Conservation (phyloP, 352 stramenopile genomes). For the Phytophthora sansomeana region DNA sequence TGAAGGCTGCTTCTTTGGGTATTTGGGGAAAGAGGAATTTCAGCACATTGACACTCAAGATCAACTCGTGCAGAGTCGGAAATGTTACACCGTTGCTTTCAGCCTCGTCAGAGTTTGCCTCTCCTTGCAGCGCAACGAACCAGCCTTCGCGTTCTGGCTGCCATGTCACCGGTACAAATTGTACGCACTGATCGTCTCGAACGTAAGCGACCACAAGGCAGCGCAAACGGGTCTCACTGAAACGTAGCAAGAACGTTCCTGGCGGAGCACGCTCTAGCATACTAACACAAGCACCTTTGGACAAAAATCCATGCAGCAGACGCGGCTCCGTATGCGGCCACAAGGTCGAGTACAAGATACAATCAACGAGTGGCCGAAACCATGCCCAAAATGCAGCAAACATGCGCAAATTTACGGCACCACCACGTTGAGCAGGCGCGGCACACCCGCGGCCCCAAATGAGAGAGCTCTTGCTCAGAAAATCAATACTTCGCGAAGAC, state of each 20-base stretch:
- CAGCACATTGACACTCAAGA: slow-evolving; percentile 80
- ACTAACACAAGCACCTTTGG: slow-evolving; percentile 78
- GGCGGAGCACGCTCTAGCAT: slow-evolving; percentile 76
- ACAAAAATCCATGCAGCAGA: slow-evolving; percentile 83
- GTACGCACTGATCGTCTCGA: slow-evolving; percentile 61
- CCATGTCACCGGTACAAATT: slow-evolving; percentile 82
- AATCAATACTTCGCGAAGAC: slow-evolving; percentile 80
- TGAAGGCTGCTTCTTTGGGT: slow-evolving; percentile 77
- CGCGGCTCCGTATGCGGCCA: slow-evolving; percentile 81
- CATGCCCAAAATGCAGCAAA: slow-evolving; percentile 80
- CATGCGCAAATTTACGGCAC: slow-evolving; percentile 68
- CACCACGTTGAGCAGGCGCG: slow-evolving; percentile 48
- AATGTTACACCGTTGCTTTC: slow-evolving; percentile 60
- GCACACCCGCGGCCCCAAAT: slow-evolving; percentile 58
- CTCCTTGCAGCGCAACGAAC: slow-evolving; percentile 71
- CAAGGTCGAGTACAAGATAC: slow-evolving; percentile 63
- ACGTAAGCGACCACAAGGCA: slow-evolving; percentile 84
- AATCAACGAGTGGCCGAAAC: slow-evolving; percentile 76
- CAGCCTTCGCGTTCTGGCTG: slow-evolving; percentile 48
- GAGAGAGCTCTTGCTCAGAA: slow-evolving; percentile 74
- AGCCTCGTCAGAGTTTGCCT: slow-evolving; percentile 17
- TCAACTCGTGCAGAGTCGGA: slow-evolving; percentile 68
- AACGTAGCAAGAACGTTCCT: slow-evolving; percentile 81
- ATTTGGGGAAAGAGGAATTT: slow-evolving; percentile 84
- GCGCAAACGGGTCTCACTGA: slow-evolving; percentile 74